Conservation (phyloP, 176 grass and related monocot genomes). For the Areca catechu region DNA sequence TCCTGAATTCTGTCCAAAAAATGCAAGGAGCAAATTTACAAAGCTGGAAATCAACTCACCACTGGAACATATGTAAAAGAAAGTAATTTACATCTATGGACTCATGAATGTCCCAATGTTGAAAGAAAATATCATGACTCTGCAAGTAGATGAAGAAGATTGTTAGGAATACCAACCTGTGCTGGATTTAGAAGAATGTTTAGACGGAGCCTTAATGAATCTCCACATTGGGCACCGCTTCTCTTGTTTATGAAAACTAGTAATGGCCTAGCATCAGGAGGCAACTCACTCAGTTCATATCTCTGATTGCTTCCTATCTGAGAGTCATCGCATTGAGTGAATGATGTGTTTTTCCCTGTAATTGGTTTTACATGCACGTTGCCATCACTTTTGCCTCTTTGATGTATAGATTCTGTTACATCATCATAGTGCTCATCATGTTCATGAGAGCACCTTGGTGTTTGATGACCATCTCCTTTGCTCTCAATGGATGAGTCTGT, state of each 20-base stretch:
- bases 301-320: conserved; percentile 42
- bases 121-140: neutral
- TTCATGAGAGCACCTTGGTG: conserved; percentile 18
- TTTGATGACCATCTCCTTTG: conserved; percentile 32
- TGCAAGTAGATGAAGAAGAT: neutral
- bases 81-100: too few relatives aligned
- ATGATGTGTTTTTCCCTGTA: conserved; percentile 11
- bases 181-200: conserved; percentile 83
- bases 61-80: too few relatives aligned
- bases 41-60: too few relatives aligned
- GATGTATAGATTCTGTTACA: conserved; percentile 14
- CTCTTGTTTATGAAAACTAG: conserved; percentile 90
- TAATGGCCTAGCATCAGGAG: conserved; percentile 67
- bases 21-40: too few relatives aligned
- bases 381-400: conserved; percentile 30
- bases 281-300: conserved; percentile 44
- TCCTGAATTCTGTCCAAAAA: too few relatives aligned
- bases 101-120: too few relatives aligned
- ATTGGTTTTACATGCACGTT: conserved; percentile 17
- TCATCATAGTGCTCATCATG: conserved; percentile 27
- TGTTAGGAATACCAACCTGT: conserved; percentile 42
- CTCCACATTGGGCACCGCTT: conserved; percentile 73
- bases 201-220: conserved; percentile 56
- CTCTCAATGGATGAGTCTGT: conserved; percentile 28
- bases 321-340: conserved; percentile 30